Evolutionary conservation across 2,329 filamentous ascomycete species (phyloP).

Genomic region (Westerdykella sp.): DNA sequence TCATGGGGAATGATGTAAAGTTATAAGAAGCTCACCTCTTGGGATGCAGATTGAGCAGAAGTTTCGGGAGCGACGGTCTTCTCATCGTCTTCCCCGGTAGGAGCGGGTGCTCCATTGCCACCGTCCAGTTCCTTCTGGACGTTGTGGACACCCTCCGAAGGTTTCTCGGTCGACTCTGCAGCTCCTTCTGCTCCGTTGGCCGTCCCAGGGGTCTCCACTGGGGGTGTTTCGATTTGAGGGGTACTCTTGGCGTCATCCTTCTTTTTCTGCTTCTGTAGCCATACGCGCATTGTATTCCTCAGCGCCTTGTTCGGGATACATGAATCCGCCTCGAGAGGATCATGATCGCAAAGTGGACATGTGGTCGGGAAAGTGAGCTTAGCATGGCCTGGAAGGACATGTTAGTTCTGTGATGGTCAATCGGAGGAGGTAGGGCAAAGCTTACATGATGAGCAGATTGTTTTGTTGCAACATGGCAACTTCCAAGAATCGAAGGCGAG

Average conservation of each 20-base stretch:
- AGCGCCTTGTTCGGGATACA: conserved; percentile 85
- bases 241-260: conserved; percentile 35
- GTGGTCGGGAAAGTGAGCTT: conserved; percentile 61
- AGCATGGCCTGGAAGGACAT: conserved; percentile 19
- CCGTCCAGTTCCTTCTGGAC: conserved; percentile 15
- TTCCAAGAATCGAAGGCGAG: conserved; percentile 86
- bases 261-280: conserved; percentile 82
- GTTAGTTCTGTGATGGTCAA: no score
- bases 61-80: neutral
- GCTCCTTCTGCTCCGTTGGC: conserved; percentile 10
- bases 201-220: neutral
- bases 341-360: conserved; percentile 91
- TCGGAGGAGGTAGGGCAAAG: neutral
- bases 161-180: conserved; percentile 16
- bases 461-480: conserved; percentile 89
- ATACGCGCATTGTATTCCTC: conserved; percentile 88
- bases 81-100: neutral
- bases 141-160: conserved; percentile 19
- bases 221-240: conserved; percentile 23
- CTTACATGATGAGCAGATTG: conserved; percentile 86
- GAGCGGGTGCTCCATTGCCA: neutral
- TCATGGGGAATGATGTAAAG: neutral
- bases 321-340: conserved; percentile 75
- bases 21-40: no score
- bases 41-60: neutral